Conservation (phyloP, 495 filamentous ascomycete genomes). For the Hypoxylon lienhwacheense region DNA sequence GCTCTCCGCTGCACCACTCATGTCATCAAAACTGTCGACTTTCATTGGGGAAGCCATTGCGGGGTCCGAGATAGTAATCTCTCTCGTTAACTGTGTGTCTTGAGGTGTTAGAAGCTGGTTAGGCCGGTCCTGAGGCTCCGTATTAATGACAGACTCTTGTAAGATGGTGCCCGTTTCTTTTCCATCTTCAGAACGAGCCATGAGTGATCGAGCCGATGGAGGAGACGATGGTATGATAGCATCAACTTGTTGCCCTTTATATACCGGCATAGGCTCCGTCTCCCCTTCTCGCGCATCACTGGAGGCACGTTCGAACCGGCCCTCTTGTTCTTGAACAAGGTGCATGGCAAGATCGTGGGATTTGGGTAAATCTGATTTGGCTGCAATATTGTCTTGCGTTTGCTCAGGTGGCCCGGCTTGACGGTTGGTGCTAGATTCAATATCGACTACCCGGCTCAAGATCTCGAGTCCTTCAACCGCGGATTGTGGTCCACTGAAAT, state of each 20-base stretch:
- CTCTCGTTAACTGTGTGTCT: conserved; percentile 18
- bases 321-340: neutral
- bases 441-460: conserved; percentile 25
- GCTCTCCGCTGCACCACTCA: neutral
- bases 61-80: neutral
- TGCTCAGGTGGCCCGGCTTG: conserved; percentile 16
- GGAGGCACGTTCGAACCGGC: conserved; percentile 11
- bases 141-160: conserved; percentile 4
- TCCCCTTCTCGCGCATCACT: conserved; percentile 22
- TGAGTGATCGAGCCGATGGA: conserved; percentile 23
- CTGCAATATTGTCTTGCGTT: neutral
- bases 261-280: neutral
- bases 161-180: neutral
- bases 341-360: neutral
- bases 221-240: conserved; percentile 18
- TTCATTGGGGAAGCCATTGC: conserved; percentile 5
- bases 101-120: conserved; percentile 32
- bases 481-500: conserved; percentile 7
- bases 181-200: conserved; percentile 10
- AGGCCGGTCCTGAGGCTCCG: conserved; percentile 1
- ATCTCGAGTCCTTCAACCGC: conserved; percentile 37
- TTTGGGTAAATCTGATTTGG: neutral
- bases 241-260: conserved; percentile 3
- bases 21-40: conserved; percentile 5
- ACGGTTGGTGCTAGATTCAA: conserved; percentile 26